Percentiles rank a stretch among this genome's conserved stretches.
These are phyloP conservation scores for Neurospora sp. DNA, from an alignment of 495 filamentous ascomycete genomes.

Conservation along the genomic window DNA sequence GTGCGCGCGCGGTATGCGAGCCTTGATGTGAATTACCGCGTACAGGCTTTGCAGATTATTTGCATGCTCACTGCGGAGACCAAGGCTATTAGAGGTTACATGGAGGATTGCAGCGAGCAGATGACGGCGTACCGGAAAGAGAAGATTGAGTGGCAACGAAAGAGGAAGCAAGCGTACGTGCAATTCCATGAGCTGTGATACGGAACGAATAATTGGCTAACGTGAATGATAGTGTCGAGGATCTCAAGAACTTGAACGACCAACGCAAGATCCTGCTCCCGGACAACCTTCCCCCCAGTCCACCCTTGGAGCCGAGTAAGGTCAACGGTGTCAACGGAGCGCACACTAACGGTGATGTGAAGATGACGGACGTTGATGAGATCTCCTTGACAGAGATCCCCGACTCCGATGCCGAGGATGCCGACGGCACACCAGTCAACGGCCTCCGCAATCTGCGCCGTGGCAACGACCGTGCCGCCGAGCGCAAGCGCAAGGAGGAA, in stretches of 20 bases:
- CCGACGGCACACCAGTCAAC: constrained; percentile 27
- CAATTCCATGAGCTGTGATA: neutral
- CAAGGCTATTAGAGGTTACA: constrained; percentile 70
- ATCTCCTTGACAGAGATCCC: constrained; percentile 40
- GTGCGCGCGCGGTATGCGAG: constrained; percentile 58
- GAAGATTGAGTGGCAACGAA: constrained; percentile 84
- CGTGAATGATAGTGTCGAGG: constrained; percentile 52
- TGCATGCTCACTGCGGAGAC: constrained; percentile 82
- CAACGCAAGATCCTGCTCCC: constrained; percentile 80
- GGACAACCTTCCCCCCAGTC: constrained; percentile 60
- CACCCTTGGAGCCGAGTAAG: constrained; percentile 42
- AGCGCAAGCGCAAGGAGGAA: constrained; percentile 78
- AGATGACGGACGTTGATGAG: constrained; percentile 53
- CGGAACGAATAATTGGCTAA: constrained; percentile 8
- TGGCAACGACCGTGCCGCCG: constrained; percentile 62
- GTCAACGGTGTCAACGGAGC: constrained; percentile 13
- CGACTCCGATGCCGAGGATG: constrained; percentile 53
- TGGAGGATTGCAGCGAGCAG: constrained; percentile 79
- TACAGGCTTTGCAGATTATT: constrained; percentile 73
- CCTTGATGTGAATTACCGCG: constrained; percentile 73
- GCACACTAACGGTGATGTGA: constrained; percentile 35
- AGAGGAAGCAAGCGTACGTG: constrained; percentile 74
- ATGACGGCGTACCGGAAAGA: constrained; percentile 93
- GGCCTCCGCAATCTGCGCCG: constrained; percentile 60
- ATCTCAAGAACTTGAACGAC: constrained; percentile 70